Evolutionary conservation across 164 flowering plant species (phyloP), one percentile per base, ranked within the genome.

Genomic region (Amborella trichopoda): DNA sequence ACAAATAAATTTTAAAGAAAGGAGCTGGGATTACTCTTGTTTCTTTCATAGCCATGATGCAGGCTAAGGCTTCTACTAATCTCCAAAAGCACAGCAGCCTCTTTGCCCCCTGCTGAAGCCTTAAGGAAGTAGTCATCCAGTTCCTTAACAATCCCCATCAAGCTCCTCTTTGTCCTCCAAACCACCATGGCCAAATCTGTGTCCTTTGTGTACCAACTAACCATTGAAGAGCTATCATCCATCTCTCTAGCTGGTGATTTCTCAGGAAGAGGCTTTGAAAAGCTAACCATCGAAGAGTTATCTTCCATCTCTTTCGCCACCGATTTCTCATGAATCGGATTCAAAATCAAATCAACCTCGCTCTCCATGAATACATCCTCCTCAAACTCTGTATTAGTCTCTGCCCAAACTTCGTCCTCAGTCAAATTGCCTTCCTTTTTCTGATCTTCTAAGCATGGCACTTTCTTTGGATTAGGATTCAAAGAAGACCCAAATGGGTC

Each of bases 51-150:
- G 52, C 53, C 63, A 47, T 60, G 75, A 10, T 55, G 64, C 26
- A 60, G 62, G 41, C 63, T 53, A 44, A 59, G 63, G 21, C 68
- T 65, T 13, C 52, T 51, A 22, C 55, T 73, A 55, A 69, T 50
- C 49, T 81, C 91, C 60, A 84, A 50, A 32, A 88, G 62, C 59
- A 88, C 72, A 33, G 78, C 78, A 5, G 81, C 61, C 25, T 70
- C 84, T 63, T 71, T 76, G 3, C 75, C 76, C 12, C 72, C 66
- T 39, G 64, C 73, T 0, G 78, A 81, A 25, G 86, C 84, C 68
- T 76, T 80, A 46, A 83, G 55, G 58, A 88, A 88, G 62, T 80
- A 74, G 44, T 83, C 94, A 68, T 88, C 97, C 40, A 88, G 55
- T 52, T 83, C 89, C 63, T 65, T 80, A 18, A 78, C 62, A 13